phyloP scores from a whole-genome alignment of 2,329 filamentous ascomycete species.

The Grosmannia huntii region DNA sequence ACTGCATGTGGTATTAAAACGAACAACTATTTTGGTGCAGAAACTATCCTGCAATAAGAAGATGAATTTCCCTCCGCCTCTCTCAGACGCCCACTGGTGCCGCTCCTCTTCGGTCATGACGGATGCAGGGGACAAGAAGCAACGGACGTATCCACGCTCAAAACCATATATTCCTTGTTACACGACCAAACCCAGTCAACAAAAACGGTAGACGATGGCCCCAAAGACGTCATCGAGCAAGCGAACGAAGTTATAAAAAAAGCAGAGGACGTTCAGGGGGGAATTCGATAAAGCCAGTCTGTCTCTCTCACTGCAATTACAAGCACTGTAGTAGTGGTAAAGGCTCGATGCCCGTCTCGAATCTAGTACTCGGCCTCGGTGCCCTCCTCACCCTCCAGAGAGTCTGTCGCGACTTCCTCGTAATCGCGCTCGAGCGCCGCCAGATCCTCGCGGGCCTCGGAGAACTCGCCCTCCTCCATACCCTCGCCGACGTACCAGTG shows the following conservation, averaged over 20 bases:
- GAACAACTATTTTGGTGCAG: neutral
- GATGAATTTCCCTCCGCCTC: neutral
- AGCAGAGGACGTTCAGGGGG: neutral
- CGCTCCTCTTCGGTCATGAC: neutral
- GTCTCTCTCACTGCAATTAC: conserved; percentile 2
- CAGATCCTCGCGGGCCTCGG: conserved; percentile 95
- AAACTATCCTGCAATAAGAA: neutral
- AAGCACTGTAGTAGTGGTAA: neutral
- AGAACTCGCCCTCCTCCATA: conserved; percentile 99
- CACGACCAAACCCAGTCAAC: neutral
- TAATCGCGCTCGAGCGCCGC: conserved; percentile 97
- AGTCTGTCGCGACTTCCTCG: conserved; percentile 95
- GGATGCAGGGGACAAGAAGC: neutral
- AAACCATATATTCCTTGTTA: neutral
- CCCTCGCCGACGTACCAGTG: conserved; percentile 99
- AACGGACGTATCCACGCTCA: neutral
- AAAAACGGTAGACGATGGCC: neutral
- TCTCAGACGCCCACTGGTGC: neutral
- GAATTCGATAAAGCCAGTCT: conserved; percentile 1
- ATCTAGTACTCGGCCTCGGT: conserved; percentile 82
- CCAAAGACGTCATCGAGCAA: neutral
- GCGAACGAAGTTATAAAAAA: neutral
- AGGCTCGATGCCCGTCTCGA: neutral
- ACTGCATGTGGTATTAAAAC: neutral
- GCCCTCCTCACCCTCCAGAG: conserved; percentile 73